Evolutionary conservation across 2,329 filamentous ascomycete genomes (phyloP).

Genomic region (Pseudogymnoascus sp.): DNA sequence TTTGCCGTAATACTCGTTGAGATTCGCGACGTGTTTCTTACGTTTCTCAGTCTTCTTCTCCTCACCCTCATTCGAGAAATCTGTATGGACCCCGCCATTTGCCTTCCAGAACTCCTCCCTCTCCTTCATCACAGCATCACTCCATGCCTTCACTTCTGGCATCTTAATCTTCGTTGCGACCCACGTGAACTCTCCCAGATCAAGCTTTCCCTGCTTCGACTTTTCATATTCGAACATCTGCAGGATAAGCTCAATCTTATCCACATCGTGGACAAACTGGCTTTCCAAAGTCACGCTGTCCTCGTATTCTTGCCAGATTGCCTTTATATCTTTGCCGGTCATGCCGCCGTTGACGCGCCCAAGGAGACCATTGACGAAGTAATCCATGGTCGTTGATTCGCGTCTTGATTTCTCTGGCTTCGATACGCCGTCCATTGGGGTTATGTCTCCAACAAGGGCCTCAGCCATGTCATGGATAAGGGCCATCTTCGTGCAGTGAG

Average conservation of each 20-base stretch:
- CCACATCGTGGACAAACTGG: constrained; percentile 88
- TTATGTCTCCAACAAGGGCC: constrained; percentile 90
- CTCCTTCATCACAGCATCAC: constrained; percentile 65
- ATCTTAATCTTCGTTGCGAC: constrained; percentile 66
- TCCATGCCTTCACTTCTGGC: constrained; percentile 74
- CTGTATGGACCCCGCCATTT: constrained; percentile 24
- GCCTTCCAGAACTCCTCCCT: constrained; percentile 62
- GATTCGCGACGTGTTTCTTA: constrained; percentile 12
- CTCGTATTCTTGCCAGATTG: constrained; percentile 93
- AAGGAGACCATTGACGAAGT: constrained; percentile 64
- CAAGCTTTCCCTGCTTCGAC: constrained; percentile 47
- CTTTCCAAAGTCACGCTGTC: constrained; percentile 75
- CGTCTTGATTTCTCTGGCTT: constrained; percentile 85
- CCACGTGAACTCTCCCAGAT: constrained; percentile 79
- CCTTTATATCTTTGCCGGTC: constrained; percentile 61
- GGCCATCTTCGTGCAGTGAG: constrained; percentile 88
- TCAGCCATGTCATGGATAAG: constrained; percentile 98
- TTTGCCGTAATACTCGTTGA: constrained; percentile 12
- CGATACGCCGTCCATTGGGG: constrained; percentile 74
- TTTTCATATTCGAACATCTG: constrained; percentile 98
- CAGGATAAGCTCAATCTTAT: constrained; percentile 89
- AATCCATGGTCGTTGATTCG: constrained; percentile 87
- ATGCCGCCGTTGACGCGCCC: constrained; percentile 64
- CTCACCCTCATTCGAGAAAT: constrained; percentile 10
- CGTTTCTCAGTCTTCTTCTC: constrained; percentile 15